Evolutionary conservation across 345 rosid species (phyloP).

Genomic region (Trapa bicornis): DNA sequence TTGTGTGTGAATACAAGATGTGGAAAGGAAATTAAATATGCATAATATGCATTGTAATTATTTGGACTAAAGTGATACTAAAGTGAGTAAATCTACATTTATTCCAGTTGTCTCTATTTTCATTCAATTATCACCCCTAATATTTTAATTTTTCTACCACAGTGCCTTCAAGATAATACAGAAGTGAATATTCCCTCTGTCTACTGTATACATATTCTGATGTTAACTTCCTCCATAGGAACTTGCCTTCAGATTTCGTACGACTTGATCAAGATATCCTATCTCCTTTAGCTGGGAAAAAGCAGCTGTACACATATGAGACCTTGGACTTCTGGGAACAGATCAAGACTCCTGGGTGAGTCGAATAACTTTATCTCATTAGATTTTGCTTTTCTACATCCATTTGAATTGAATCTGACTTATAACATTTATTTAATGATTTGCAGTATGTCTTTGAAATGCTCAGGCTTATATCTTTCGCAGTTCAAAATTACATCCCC

Average conservation of each 20-base stretch:
- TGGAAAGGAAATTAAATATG: neutral
- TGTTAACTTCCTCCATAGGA: constrained; percentile 28
- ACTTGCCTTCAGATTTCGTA: constrained; percentile 51
- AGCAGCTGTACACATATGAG: constrained; percentile 65
- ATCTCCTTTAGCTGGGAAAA: constrained; percentile 95
- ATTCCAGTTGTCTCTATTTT: neutral
- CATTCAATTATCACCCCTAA: neutral
- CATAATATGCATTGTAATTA: no score
- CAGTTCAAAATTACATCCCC: constrained; percentile 67
- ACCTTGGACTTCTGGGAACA: constrained; percentile 95
- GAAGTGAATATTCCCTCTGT: no score
- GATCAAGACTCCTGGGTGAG: constrained; percentile 91
- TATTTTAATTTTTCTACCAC: neutral
- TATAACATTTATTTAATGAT: neutral
- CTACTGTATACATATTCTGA: neutral
- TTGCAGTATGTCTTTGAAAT: constrained; percentile 77
- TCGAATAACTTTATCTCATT: neutral
- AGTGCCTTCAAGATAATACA: no score
- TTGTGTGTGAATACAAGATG: neutral
- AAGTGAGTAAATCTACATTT: neutral
- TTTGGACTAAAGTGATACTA: no score
- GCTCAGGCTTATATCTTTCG: constrained; percentile 72
- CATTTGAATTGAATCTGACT: neutral
- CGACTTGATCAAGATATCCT: constrained; percentile 90
- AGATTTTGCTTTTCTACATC: neutral